These are phyloP conservation scores for Gossypium arboreum DNA, from an alignment of 345 rosid species.

Conservation along the genomic window DNA sequence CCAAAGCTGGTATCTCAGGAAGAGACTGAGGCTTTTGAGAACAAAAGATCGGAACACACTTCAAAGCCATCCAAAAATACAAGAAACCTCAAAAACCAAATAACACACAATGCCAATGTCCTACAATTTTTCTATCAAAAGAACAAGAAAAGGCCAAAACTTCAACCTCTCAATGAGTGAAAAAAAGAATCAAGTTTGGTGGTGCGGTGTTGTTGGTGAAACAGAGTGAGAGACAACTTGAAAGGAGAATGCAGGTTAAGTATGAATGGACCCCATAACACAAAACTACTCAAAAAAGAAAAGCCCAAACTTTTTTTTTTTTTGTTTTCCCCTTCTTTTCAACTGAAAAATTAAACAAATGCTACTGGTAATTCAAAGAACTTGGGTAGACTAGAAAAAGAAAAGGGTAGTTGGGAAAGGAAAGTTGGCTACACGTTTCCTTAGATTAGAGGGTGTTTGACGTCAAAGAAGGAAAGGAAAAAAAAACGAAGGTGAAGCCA, in stretches of 20 bases:
- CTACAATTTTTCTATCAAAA: not conserved
- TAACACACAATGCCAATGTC: slow-evolving; percentile 18
- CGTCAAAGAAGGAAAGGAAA: not conserved
- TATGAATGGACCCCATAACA: slow-evolving; percentile 18
- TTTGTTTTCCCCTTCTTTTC: not conserved
- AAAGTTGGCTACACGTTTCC: slow-evolving; percentile 26
- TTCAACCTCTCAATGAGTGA: not conserved
- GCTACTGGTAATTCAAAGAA: not conserved
- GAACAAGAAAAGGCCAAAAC: slow-evolving; percentile 12
- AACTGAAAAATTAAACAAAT: not conserved
- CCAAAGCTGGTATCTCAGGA: slow-evolving; percentile 33
- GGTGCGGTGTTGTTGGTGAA: slow-evolving; percentile 26
- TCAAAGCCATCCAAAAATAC: slow-evolving; percentile 44
- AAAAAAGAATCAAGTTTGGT: slow-evolving; percentile 13
- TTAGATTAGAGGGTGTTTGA: not conserved
- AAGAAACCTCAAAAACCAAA: slow-evolving; percentile 16
- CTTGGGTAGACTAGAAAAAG: not conserved
- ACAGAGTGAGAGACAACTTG: slow-evolving; percentile 22
- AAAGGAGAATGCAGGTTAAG: slow-evolving; percentile 16
- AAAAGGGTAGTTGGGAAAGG: slow-evolving; percentile 30
- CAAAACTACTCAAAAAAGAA: not conserved
- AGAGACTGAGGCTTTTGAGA: slow-evolving; percentile 35
- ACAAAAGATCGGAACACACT: slow-evolving; percentile 43
- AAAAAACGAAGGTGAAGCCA: not conserved
- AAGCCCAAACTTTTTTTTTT: slow-evolving; percentile 1